phyloP scores from a whole-genome alignment of 306 rosid genomes.

The Acacia melanoxylon region DNA sequence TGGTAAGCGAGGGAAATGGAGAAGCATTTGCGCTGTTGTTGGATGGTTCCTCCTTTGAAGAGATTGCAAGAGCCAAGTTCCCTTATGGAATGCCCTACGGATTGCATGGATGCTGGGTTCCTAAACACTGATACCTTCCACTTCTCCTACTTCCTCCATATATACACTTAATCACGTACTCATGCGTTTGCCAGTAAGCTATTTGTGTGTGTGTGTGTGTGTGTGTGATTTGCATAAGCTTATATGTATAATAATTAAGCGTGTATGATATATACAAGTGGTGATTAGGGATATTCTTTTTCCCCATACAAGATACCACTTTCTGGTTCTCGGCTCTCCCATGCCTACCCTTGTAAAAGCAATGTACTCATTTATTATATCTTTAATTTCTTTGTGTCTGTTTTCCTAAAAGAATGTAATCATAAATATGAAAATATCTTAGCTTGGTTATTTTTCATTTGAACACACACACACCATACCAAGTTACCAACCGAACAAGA shows the following conservation, averaged over 20 bases:
- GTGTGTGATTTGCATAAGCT: too few relatives aligned
- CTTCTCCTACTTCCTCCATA: neutral
- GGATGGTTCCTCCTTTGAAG: conserved; percentile 80
- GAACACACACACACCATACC: neutral
- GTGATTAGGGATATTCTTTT: conserved; percentile 18
- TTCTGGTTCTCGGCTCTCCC: neutral
- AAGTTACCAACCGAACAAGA: neutral
- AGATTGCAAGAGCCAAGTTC: conserved; percentile 92
- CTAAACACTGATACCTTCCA: conserved; percentile 25
- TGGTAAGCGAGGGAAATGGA: conserved; percentile 77
- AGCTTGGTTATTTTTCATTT: conserved; percentile 11
- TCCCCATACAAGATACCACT: neutral
- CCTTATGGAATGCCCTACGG: conserved; percentile 96
- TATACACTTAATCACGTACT: too few relatives aligned
- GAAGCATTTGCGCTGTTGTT: conserved; percentile 75
- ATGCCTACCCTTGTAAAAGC: neutral
- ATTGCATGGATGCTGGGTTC: conserved; percentile 97
- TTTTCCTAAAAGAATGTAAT: neutral
- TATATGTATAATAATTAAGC: neutral
- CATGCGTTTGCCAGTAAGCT: too few relatives aligned
- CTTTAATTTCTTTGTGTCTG: too few relatives aligned
- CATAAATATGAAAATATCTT: neutral
- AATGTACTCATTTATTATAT: neutral
- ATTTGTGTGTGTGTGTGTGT: too few relatives aligned
- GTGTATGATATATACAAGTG: conserved; percentile 9